phyloP scores from a whole-genome alignment of 176 grass and related monocot genomes.

The Avena eriantha region DNA sequence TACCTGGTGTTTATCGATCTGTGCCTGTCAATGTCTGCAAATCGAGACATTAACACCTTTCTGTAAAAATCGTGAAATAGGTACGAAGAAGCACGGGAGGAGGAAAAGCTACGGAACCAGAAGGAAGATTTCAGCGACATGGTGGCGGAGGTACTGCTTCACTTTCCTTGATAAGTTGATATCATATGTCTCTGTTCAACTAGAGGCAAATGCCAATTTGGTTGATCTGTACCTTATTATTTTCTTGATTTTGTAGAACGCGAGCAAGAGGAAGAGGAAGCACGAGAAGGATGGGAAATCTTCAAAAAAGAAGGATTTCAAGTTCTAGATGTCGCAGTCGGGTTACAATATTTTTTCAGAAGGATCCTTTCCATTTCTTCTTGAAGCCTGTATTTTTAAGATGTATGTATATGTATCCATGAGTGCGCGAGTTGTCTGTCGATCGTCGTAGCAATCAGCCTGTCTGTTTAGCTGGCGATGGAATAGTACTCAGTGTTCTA shows the following conservation, averaged over 20 bases:
- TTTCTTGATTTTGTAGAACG: slow-evolving; percentile 53
- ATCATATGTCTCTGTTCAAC: neutral
- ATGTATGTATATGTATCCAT: neutral
- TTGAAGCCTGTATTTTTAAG: neutral
- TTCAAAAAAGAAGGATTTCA: slow-evolving; percentile 94
- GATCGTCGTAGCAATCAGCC: neutral
- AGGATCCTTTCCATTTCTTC: slow-evolving; percentile 14
- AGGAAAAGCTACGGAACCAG: slow-evolving; percentile 83
- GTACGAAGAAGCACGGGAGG: slow-evolving; percentile 90
- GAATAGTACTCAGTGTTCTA: neutral
- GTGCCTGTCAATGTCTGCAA: neutral
- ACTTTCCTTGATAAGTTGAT: neutral
- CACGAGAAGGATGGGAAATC: slow-evolving; percentile 53
- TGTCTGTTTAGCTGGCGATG: neutral
- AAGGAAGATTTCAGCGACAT: slow-evolving; percentile 98
- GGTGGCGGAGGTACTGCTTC: slow-evolving; percentile 77
- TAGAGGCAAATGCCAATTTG: slow-evolving; percentile 49
- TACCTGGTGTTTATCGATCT: neutral
- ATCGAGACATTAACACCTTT: slow-evolving; percentile 41
- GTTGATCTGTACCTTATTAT: slow-evolving; percentile 41
- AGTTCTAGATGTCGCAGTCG: slow-evolving; percentile 59
- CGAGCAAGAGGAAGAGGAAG: slow-evolving; percentile 83
- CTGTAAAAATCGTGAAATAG: slow-evolving; percentile 35
- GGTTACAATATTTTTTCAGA: neutral
- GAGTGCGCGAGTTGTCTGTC: neutral